Conservation (phyloP, 108 stramenopile genomes). For the Epithemia pelagica region DNA sequence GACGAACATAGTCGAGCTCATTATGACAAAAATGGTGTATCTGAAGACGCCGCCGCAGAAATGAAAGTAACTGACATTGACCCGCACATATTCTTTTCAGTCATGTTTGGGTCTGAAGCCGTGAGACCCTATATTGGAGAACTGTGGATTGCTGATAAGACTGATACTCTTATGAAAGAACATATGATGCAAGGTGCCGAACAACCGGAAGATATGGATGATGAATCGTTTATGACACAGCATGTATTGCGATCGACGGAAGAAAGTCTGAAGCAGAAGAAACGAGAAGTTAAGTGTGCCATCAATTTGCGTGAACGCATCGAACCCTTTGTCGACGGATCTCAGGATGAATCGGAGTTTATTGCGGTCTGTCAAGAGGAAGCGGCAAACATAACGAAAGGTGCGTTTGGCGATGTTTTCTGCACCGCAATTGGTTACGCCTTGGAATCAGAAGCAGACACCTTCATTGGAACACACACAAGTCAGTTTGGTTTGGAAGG, state of each 20-base stretch:
- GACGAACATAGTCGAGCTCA: slow-evolving; percentile 71
- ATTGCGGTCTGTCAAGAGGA: slow-evolving; percentile 48
- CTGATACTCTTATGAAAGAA: slow-evolving; percentile 75
- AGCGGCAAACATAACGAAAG: slow-evolving; percentile 63
- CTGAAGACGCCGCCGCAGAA: slow-evolving; percentile 40
- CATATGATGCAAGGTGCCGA: slow-evolving; percentile 32
- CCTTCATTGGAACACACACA: slow-evolving; percentile 71
- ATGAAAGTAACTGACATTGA: slow-evolving; percentile 62
- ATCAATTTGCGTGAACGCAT: slow-evolving; percentile 57
- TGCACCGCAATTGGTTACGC: slow-evolving; percentile 71
- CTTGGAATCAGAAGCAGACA: slow-evolving; percentile 68
- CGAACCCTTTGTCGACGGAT: slow-evolving; percentile 42
- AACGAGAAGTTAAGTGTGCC: slow-evolving; percentile 68
- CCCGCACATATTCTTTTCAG: slow-evolving; percentile 78
- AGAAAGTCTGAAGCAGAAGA: slow-evolving; percentile 63
- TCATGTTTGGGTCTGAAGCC: slow-evolving; percentile 80
- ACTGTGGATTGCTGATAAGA: slow-evolving; percentile 77
- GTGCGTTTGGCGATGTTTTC: slow-evolving; percentile 70
- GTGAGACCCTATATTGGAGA: slow-evolving; percentile 85
- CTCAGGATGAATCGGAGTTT: slow-evolving; percentile 49
- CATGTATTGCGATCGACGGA: neutral
- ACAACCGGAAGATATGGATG: slow-evolving; percentile 3
- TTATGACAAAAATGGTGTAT: slow-evolving; percentile 82
- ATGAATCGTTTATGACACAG: slow-evolving; percentile 3
- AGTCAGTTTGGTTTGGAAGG: slow-evolving; percentile 55